Evolutionary conservation across 2,329 filamentous ascomycete species (phyloP), one percentile per base, ranked within the genome.

Genomic region (Sclerotinia glacialis): DNA sequence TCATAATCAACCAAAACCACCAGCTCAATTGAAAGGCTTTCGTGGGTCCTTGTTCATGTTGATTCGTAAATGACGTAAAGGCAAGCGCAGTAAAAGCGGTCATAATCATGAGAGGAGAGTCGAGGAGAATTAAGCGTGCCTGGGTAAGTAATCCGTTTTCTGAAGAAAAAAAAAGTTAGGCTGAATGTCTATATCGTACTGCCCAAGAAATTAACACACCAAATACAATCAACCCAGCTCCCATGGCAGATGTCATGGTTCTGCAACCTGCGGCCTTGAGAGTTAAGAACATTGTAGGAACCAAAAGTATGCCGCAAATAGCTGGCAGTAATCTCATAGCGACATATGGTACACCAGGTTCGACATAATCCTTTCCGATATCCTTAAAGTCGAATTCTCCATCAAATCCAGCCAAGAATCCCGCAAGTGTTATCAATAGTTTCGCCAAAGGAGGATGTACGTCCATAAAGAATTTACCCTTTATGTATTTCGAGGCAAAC

Each of bases 381-480:
- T 99, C 93, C 83, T 98, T 99, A 83, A 99, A 99, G 79, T 98
- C 95, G 78, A 99, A 99, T 70, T 92, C 85, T 71, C 95, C 95
- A 76, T 97, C 86, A 78, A 98, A 99, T 64, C 95, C 95, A 74
- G 93, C 95, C 70, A 97, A 80, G 89, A 91, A 99, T 73, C 94
- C 95, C 70, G 93, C 93, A 68, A 99, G 86, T 63, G 95, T 96
- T 75, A 99, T 94, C 72, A 99, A 88, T 77, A 99, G 87, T 83
- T 99, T 99, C 72, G 95, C 95, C 68, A 99, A 85, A 55, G 95
- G 95, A 42, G 95, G 95, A 78, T 99, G 95, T n/a, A 99, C 95
- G 78, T 99, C 95, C 95, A 99, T 99, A 80, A 99, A 99, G 85
- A 99, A 99, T 78, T 85, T 90, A 76, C 95, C 95, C 83, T 99